Evolutionary conservation across 306 rosid species (phyloP).

Genomic region (Acacia confusa): DNA sequence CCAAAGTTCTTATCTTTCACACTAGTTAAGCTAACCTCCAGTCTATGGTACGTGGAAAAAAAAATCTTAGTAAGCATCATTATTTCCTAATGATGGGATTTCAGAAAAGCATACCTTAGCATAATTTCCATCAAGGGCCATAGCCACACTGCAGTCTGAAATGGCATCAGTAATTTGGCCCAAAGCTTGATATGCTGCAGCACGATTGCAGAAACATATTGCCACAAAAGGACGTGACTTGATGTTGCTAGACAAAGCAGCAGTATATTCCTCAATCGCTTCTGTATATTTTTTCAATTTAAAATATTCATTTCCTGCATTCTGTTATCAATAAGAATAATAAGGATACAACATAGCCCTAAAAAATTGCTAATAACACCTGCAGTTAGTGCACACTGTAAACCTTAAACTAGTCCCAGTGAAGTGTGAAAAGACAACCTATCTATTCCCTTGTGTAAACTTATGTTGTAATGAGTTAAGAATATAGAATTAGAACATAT

Average conservation of each 20-base stretch:
- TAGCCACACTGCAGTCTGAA: constrained; percentile 89
- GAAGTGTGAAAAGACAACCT: constrained; percentile 13
- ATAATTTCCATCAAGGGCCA: constrained; percentile 81
- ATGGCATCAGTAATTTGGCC: constrained; percentile 91
- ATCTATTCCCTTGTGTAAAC: constrained; percentile 1
- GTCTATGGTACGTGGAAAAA: background rate
- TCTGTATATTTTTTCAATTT: constrained; percentile 62
- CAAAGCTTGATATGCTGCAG: constrained; percentile 89
- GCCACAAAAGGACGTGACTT: constrained; percentile 84
- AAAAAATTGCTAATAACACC: constrained; percentile 22
- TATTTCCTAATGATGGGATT: constrained; percentile 19
- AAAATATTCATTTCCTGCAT: constrained; percentile 81
- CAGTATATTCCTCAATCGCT: constrained; percentile 79
- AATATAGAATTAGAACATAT: background rate
- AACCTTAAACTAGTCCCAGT: constrained; percentile 21
- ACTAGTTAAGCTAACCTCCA: constrained; percentile 22
- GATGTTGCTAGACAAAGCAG: constrained; percentile 67
- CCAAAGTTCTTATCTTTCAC: constrained; percentile 6
- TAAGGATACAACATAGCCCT: constrained; percentile 5
- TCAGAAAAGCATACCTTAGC: constrained; percentile 62
- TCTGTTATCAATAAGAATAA: constrained; percentile 53
- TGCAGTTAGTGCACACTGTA: constrained; percentile 25
- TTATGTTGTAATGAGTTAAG: constrained; percentile 2
- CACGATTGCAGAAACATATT: constrained; percentile 90
- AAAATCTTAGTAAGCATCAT: constrained; percentile 18